Conservation (phyloP, 2,329 filamentous ascomycete species). For the Trichophaea hybrida region DNA sequence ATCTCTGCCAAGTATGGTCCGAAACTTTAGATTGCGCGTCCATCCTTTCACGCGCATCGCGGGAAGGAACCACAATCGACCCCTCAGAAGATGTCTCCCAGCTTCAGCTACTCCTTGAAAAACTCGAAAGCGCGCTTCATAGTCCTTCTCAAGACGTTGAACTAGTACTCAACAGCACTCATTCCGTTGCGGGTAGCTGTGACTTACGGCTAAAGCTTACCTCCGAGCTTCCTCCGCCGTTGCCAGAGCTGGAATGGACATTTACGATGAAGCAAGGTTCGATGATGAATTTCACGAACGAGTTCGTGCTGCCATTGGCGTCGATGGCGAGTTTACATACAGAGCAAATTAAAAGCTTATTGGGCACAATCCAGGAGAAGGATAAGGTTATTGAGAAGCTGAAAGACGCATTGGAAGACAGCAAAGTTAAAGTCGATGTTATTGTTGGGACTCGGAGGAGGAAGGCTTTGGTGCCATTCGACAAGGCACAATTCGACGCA, state of each 20-base stretch:
- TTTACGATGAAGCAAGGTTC: conserved; percentile 39
- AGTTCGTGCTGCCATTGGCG: conserved; percentile 39
- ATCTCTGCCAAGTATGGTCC: conserved; percentile 59
- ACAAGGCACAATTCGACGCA: conserved; percentile 27
- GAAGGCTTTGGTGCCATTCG: conserved; percentile 38
- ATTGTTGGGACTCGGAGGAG: conserved; percentile 38
- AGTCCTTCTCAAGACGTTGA: conserved; percentile 18
- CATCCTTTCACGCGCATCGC: conserved; percentile 48
- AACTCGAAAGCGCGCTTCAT: conserved; percentile 38
- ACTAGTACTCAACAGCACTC: not conserved
- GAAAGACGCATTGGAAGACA: conserved; percentile 40
- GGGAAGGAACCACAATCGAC: conserved; percentile 56
- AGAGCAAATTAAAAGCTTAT: conserved; percentile 34
- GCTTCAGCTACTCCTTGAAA: conserved; percentile 50
- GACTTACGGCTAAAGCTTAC: conserved; percentile 41
- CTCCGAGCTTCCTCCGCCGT: conserved; percentile 46
- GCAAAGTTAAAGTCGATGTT: conserved; percentile 37
- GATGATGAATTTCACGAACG: conserved; percentile 32
- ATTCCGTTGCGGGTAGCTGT: not conserved
- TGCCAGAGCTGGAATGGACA: conserved; percentile 51
- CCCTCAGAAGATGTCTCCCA: conserved; percentile 55
- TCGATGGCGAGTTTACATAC: conserved; percentile 34
- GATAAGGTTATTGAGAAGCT: conserved; percentile 42
- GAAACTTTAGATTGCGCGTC: conserved; percentile 48
- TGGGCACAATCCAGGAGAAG: conserved; percentile 37